phyloP scores from a whole-genome alignment of 2,329 filamentous ascomycete species.

The Microsporum canis region DNA sequence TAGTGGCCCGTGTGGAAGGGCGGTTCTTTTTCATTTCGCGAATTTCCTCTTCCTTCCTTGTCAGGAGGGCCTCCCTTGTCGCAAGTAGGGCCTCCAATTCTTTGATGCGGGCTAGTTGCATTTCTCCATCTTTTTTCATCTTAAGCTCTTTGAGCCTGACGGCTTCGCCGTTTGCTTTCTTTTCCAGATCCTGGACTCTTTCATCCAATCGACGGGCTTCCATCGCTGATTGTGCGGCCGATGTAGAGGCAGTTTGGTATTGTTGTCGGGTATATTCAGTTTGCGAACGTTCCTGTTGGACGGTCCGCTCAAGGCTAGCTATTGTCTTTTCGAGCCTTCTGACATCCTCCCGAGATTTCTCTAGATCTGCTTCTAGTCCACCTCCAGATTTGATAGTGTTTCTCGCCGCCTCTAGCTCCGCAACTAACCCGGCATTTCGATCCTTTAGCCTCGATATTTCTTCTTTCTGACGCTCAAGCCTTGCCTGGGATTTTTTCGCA shows the following conservation, averaged over 20 bases:
- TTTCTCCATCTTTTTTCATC: slow-evolving; percentile 23
- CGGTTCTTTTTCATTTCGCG: slow-evolving; percentile 35
- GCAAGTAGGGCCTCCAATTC: slow-evolving; percentile 30
- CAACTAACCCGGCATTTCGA: slow-evolving; percentile 27
- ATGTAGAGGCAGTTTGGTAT: slow-evolving; percentile 37
- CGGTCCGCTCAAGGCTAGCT: slow-evolving; percentile 26
- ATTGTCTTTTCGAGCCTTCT: slow-evolving; percentile 28
- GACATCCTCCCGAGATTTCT: slow-evolving; percentile 31
- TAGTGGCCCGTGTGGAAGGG: slow-evolving; percentile 33
- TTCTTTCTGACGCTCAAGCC: slow-evolving; percentile 24
- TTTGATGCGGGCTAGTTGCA: slow-evolving; percentile 28
- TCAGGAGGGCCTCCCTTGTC: slow-evolving; percentile 30
- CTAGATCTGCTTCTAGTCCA: slow-evolving; percentile 32
- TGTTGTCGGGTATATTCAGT: slow-evolving; percentile 37
- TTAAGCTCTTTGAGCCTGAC: slow-evolving; percentile 30
- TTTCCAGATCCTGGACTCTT: slow-evolving; percentile 28
- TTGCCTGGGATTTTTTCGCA: slow-evolving; percentile 22
- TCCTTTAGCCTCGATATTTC: slow-evolving; percentile 33
- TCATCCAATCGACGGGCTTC: slow-evolving; percentile 29
- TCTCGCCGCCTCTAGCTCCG: slow-evolving; percentile 31
- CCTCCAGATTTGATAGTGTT: slow-evolving; percentile 30
- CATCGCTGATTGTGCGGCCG: slow-evolving; percentile 31
- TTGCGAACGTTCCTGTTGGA: slow-evolving; percentile 34
- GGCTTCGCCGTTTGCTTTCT: slow-evolving; percentile 28
- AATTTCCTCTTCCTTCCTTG: slow-evolving; percentile 36